Evolutionary conservation across 108 stramenopile species (phyloP).

Genomic region (Stephanodiscus minutulus): DNA sequence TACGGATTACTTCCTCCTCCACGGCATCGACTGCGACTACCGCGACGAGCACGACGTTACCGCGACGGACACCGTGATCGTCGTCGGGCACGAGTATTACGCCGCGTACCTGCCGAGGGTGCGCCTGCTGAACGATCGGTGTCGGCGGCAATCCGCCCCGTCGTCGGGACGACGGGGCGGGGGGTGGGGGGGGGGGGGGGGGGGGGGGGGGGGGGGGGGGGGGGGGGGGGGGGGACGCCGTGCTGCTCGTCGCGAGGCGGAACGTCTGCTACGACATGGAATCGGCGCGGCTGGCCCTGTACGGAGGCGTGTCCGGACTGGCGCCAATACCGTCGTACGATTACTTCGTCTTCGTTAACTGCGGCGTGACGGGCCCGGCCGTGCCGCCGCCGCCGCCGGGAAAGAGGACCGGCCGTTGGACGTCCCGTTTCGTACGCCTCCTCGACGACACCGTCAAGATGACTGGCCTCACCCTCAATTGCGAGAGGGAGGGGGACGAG

Average conservation of each 20-base stretch:
- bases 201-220: not conserved
- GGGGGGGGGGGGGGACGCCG: not conserved
- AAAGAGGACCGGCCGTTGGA: slow-evolving; percentile 8
- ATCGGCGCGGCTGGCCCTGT: slow-evolving; percentile 3
- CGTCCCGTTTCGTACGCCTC: slow-evolving; percentile 1
- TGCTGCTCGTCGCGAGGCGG: slow-evolving; percentile 7
- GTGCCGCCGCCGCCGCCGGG: no score
- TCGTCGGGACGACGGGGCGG: no score
- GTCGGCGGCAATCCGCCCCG: not conserved
- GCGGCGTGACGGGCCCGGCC: slow-evolving; percentile 26
- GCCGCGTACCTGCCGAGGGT: not conserved
- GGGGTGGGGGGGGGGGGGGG: not conserved
- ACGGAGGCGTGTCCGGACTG: slow-evolving; percentile 5
- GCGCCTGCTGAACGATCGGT: not conserved
- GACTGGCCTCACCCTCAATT: slow-evolving; percentile 29
- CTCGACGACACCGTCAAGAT: slow-evolving; percentile 31
- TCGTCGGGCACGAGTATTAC: slow-evolving; percentile 12
- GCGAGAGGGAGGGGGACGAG: not conserved
- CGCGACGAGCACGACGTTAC: not conserved
- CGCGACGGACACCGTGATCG: not conserved
- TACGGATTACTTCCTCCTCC: not conserved
- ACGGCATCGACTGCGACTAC: not conserved
- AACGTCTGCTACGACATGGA: slow-evolving; percentile 34
- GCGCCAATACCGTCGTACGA: slow-evolving; percentile 12
- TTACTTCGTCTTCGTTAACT: slow-evolving; percentile 37